A percentile compares a stretch with the other conserved stretches of the same genome.
Evolutionary conservation across 2,329 filamentous ascomycete genomes (phyloP).

Genomic region (Ascocoryne sarcoides): DNA sequence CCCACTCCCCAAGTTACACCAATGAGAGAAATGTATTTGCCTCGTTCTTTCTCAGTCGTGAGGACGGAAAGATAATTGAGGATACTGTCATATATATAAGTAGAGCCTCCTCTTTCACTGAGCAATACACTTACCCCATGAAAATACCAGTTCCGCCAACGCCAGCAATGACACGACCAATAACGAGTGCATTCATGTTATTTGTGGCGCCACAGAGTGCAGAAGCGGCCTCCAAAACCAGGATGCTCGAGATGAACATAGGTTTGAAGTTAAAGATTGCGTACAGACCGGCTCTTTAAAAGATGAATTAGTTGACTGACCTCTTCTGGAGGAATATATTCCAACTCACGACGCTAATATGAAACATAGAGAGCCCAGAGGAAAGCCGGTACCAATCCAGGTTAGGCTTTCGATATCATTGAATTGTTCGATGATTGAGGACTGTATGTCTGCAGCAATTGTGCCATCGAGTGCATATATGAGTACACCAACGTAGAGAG

Average conservation of each 20-base stretch:
- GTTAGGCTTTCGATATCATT: conserved; percentile 31
- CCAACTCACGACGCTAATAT: conserved; percentile 27
- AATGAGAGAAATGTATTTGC: conserved; percentile 29
- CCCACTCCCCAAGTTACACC: conserved; percentile 36
- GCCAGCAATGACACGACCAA: conserved; percentile 36
- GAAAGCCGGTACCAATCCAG: conserved; percentile 34
- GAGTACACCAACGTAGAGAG: background rate
- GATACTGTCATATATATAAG: conserved; percentile 31
- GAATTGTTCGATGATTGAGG: conserved; percentile 31
- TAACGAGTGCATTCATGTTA: conserved; percentile 34
- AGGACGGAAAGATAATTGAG: conserved; percentile 36
- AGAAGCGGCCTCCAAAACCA: conserved; percentile 21
- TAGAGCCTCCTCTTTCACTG: too few relatives aligned
- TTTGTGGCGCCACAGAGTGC: conserved; percentile 25
- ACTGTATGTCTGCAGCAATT: conserved; percentile 37
- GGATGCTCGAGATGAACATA: conserved; percentile 15
- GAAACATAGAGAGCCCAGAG: conserved; percentile 22
- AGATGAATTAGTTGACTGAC: background rate
- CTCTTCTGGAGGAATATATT: too few relatives aligned
- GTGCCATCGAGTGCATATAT: conserved; percentile 31
- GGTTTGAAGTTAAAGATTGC: conserved; percentile 20
- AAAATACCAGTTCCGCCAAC: conserved; percentile 33
- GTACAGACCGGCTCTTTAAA: background rate
- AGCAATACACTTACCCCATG: too few relatives aligned
- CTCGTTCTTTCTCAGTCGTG: conserved; percentile 29